These are phyloP conservation scores for Lophiostoma macrostomum DNA, from an alignment of 495 filamentous ascomycete species.

Conservation along the genomic window DNA sequence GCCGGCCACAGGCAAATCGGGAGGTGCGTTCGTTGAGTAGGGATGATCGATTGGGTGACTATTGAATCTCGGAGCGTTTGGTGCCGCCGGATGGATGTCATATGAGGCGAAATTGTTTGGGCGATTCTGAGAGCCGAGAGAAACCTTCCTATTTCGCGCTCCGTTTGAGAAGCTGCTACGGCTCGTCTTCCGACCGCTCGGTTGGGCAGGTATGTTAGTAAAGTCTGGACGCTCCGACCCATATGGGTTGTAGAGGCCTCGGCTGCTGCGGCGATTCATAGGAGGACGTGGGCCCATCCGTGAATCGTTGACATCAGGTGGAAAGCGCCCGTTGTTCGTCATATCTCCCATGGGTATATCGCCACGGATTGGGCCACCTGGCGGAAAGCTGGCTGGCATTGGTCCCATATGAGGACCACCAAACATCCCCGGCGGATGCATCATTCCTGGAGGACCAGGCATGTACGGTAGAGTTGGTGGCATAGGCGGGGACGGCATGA, in stretches of 20 bases:
- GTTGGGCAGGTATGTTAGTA: slow-evolving; percentile 2
- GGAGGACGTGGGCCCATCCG: neutral
- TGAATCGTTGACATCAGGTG: neutral
- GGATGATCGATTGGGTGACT: neutral
- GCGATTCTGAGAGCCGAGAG: slow-evolving; percentile 10
- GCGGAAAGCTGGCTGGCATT: neutral
- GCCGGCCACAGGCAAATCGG: too few species aligned
- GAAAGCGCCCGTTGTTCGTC: slow-evolving; percentile 12
- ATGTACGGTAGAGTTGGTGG: neutral
- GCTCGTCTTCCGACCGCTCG: neutral
- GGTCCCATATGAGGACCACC: neutral
- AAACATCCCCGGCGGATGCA: neutral
- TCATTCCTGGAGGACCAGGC: slow-evolving; percentile 1
- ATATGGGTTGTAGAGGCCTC: slow-evolving; percentile 23
- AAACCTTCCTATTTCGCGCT: slow-evolving; percentile 13
- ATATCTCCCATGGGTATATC: slow-evolving; percentile 12
- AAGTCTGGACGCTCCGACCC: slow-evolving; percentile 16
- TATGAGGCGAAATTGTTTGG: neutral
- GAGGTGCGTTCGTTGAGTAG: neutral
- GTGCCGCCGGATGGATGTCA: neutral
- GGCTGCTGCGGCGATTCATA: slow-evolving; percentile 8
- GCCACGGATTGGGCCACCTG: neutral
- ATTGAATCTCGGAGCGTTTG: neutral
- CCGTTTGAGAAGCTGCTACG: slow-evolving; percentile 14
- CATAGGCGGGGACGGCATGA: neutral